Evolutionary conservation across 2,329 filamentous ascomycete species (phyloP).

Genomic region (Fusarium citri): DNA sequence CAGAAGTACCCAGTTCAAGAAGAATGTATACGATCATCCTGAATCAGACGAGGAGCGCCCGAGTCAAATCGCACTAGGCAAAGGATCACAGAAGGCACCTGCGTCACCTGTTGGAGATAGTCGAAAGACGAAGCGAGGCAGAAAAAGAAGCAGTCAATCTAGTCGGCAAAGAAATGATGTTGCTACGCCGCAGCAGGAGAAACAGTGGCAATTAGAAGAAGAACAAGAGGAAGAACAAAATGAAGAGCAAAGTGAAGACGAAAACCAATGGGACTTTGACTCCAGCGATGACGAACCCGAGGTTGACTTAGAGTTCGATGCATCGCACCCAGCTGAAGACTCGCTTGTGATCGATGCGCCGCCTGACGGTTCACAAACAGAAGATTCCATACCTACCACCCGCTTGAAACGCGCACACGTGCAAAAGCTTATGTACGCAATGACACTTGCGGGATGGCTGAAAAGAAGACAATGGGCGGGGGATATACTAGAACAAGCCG

Average conservation of each 20-base stretch:
- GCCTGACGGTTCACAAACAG: conserved; percentile 1
- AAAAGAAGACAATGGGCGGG: conserved; percentile 24
- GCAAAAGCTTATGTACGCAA: conserved; percentile 10
- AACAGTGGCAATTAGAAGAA: neutral
- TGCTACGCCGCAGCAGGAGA: neutral
- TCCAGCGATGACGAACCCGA: neutral
- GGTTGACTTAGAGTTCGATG: neutral
- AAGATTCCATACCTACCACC: conserved; percentile 4
- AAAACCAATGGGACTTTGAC: neutral
- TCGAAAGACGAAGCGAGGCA: neutral
- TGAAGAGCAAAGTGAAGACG: neutral
- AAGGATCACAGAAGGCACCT: neutral
- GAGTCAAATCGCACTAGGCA: neutral
- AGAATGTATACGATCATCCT: neutral
- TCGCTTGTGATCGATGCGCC: conserved; percentile 37
- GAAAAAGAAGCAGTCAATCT: neutral
- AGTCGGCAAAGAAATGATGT: neutral
- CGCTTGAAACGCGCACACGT: conserved; percentile 17
- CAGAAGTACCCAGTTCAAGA: neutral
- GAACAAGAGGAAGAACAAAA: neutral
- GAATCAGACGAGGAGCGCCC: neutral
- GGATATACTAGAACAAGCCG: conserved; percentile 1
- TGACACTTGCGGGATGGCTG: conserved; percentile 24
- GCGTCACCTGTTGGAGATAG: neutral
- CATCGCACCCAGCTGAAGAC: conserved; percentile 16